Base-by-base conservation (phyloP, 768 basidiomycete species). In the Gymnopilus junonius region DNA sequence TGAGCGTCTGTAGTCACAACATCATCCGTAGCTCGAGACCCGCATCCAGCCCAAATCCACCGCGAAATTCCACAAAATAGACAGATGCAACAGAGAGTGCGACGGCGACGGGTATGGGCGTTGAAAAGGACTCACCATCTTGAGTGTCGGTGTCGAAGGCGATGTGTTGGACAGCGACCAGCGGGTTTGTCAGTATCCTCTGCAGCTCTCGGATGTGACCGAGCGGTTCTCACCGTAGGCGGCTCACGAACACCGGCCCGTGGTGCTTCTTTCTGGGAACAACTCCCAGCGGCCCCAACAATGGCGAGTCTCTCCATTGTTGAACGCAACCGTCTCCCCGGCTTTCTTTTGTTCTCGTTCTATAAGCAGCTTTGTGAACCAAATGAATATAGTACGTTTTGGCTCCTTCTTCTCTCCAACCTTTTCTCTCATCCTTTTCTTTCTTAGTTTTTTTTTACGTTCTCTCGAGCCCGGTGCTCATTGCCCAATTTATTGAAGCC, bases 121-220 rank as follows among this genome's bases (percentile, higher is more conserved):
- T 55, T 62, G 62, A 62, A 62, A 20, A 59, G 59, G 61, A 67
- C 80, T 78, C 77, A 81, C 80, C 80, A 81, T 81, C 71, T 74
- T 79, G 72, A 70, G 70, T 70, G 70, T 70, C 70, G 73, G 62
- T 69, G 76, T 78, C 75, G 76, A 75, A 64, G 75, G 67, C 75
- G 77, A 73, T 78, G 75, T 71, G 67, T 72, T 70, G 73, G 74
- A 74, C 75, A 67, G 67, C 75, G 74, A 66, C 72, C 67, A 70
- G 67, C 64, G 70, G 53, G 55, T 71, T 70, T 66, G 71, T 66
- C 59, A 59, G 65, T 71, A 69, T 65, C 61, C 48, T 50, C 58
- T 59, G 57, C 42, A 34, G 45, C 35, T 57, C 67, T 75, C 74
- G 76, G 76, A 65, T 69, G 65, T 63, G 59, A 63, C 69, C 65